Evolutionary conservation across 1,284 basidiomycete species (phyloP).

Genomic region (Microbotryomycetes sp.): DNA sequence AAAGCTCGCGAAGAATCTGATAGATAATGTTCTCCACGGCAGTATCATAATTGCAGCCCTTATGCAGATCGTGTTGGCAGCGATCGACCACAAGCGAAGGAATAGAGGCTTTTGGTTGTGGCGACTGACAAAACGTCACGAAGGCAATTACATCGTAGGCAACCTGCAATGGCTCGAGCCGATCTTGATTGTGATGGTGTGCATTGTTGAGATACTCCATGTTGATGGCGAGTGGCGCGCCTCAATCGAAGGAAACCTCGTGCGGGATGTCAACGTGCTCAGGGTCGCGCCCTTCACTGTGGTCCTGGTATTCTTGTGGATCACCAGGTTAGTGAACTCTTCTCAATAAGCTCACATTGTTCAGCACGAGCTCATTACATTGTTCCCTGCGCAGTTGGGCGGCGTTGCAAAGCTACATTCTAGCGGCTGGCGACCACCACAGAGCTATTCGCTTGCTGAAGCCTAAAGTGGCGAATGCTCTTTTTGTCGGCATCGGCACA

Average conservation of each 20-base stretch:
- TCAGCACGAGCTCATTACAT: not conserved
- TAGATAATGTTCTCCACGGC: too few relatives aligned
- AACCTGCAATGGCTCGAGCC: conserved; percentile 11
- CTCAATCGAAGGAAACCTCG: not conserved
- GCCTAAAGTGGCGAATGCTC: not conserved
- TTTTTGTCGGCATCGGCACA: not conserved
- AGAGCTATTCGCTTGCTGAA: not conserved
- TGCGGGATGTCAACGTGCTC: not conserved
- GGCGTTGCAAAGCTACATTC: conserved; percentile 5
- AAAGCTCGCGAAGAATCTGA: not conserved
- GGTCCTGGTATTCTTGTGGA: not conserved
- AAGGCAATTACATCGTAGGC: conserved; percentile 8
- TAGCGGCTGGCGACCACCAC: not conserved
- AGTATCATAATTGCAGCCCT: not conserved
- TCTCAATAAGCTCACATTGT: not conserved
- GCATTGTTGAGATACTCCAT: not conserved
- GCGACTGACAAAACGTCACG: not conserved
- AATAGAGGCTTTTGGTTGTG: conserved; percentile 1
- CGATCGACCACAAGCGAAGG: not conserved
- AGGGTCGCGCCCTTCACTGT: not conserved
- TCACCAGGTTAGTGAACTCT: not conserved
- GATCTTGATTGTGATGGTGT: not conserved
- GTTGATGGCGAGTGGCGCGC: not conserved
- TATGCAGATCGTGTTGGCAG: not conserved
- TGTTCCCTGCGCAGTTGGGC: conserved; percentile 9